Base-by-base conservation (phyloP, 257 asterid genomes). In the Fraxinus americana region DNA sequence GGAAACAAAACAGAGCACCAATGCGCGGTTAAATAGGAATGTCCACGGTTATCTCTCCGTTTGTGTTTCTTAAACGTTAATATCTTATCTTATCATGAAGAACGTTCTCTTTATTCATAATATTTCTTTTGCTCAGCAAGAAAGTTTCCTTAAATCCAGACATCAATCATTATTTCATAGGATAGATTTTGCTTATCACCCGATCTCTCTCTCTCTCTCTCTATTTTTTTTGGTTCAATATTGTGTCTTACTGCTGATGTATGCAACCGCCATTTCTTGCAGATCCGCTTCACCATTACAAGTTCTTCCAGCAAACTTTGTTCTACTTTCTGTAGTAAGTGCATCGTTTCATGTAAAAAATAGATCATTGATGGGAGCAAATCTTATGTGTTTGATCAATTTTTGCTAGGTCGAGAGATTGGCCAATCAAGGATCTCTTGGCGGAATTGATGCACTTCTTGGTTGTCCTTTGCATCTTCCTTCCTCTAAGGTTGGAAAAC, bases 401-500 rank as follows among this genome's bases (percentile, higher is more conserved):
- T 81, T 79, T 59, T 84, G 50, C 75, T 82, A 92, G 98, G 90
- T 89, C 78, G 98, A 93, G 89, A 88, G 91, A 81, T 79, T 87
- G 80, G 74, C 92, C 73, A 91, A 93, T 88, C 91, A 86, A 83
- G 98, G 96, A 76, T 91, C 98, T 71, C 92, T 93, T 72, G 94
- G 94, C 79, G 98, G 97, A 77, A 86, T 93, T 68, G 97, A 93
- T 89, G 98, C 98, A 48, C 97, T 93, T 80, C 92, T 93, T 79
- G 98, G 97, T 76, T 93, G 98, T 87, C 98, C 98, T 79, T 70
- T 93, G 75, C 89, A 93, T 83, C 97, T 93, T 85, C 98, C 97
- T 78, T 90, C 96, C 79, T 80, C 93, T 57, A 93, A 93, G 97
- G 98, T 91, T 82, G 82, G 83, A 67, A 71, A 16, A 66, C 70